Percentiles rank a stretch among this genome's conserved stretches.
Conservation (phyloP, 495 filamentous ascomycete genomes). For the Penicillium chermesinum region DNA sequence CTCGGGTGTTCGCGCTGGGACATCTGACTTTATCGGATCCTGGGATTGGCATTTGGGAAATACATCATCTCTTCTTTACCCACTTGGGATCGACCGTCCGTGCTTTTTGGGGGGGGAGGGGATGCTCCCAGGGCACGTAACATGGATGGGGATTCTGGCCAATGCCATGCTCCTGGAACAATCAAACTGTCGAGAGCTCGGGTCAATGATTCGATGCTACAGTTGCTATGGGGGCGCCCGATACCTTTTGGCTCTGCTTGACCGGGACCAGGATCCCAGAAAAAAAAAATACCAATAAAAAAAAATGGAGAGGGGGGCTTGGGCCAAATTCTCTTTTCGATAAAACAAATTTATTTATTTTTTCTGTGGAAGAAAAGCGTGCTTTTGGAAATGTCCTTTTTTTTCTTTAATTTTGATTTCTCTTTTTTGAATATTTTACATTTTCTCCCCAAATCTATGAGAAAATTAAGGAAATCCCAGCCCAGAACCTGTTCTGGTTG, state of each 20-base stretch:
- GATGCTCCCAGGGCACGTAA: constrained; percentile 29
- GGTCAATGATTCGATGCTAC: constrained; percentile 28
- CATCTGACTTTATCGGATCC: constrained; percentile 31
- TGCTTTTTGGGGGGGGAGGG: constrained; percentile 22
- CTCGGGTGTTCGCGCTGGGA: constrained; percentile 35
- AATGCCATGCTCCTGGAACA: constrained; percentile 31
- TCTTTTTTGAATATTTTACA: constrained; percentile 1
- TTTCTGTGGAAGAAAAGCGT: not conserved
- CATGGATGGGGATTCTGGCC: constrained; percentile 29
- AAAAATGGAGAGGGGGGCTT: constrained; percentile 1
- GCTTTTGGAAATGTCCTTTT: not conserved
- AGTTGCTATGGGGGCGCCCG: constrained; percentile 17
- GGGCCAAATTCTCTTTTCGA: not conserved
- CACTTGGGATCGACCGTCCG: constrained; percentile 19
- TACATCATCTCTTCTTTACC: constrained; percentile 17
- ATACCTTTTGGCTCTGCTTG: constrained; percentile 5
- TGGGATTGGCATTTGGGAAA: constrained; percentile 18
- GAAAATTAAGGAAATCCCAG: constrained; percentile 6
- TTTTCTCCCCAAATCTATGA: not conserved
- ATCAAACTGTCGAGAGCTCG: constrained; percentile 23
- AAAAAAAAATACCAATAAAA: constrained; percentile 6
- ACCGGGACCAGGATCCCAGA: constrained; percentile 11
- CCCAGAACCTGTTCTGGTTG: constrained; percentile 17
- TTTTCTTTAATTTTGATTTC: not conserved
- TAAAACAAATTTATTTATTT: not conserved